phyloP scores from a whole-genome alignment of 371 early-diverging fungal species.

The Rhizopus stolonifer region DNA sequence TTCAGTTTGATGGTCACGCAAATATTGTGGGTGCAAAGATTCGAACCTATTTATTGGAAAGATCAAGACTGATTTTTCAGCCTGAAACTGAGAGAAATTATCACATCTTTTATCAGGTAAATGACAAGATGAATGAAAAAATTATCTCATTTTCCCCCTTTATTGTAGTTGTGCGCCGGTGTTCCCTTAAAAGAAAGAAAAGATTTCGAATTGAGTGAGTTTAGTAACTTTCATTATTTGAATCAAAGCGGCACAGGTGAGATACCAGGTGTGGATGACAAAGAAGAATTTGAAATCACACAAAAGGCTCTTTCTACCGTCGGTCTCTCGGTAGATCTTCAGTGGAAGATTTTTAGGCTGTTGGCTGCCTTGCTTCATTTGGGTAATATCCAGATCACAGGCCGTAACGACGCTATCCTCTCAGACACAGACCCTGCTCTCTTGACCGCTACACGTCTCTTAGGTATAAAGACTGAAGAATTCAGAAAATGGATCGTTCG shows the following conservation, averaged over 20 bases:
- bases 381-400: slow-evolving; percentile 86
- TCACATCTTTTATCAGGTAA: slow-evolving; percentile 97
- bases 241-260: slow-evolving; percentile 81
- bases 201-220: slow-evolving; percentile 72
- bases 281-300: slow-evolving; percentile 85
- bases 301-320: slow-evolving; percentile 82
- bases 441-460: slow-evolving; percentile 60
- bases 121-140: background rate
- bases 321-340: slow-evolving; percentile 79
- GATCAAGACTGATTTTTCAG: slow-evolving; percentile 94
- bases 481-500: slow-evolving; percentile 91
- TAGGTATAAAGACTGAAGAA: slow-evolving; percentile 72
- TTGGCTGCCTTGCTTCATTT: slow-evolving; percentile 90
- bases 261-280: slow-evolving; percentile 89
- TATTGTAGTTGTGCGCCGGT: slow-evolving; percentile 81
- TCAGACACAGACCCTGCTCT: slow-evolving; percentile 72
- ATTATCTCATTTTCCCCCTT: background rate
- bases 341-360: slow-evolving; percentile 88
- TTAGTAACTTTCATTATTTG: slow-evolving; percentile 79
- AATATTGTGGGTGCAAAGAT: slow-evolving; percentile 94
- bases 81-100: slow-evolving; percentile 94
- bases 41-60: slow-evolving; percentile 96
- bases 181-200: slow-evolving; percentile 80
- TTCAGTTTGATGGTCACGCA: slow-evolving; percentile 76
- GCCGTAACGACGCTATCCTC: slow-evolving; percentile 62